Conservation (phyloP, 2,329 filamentous ascomycete species). For the Lachnellula cervina region DNA sequence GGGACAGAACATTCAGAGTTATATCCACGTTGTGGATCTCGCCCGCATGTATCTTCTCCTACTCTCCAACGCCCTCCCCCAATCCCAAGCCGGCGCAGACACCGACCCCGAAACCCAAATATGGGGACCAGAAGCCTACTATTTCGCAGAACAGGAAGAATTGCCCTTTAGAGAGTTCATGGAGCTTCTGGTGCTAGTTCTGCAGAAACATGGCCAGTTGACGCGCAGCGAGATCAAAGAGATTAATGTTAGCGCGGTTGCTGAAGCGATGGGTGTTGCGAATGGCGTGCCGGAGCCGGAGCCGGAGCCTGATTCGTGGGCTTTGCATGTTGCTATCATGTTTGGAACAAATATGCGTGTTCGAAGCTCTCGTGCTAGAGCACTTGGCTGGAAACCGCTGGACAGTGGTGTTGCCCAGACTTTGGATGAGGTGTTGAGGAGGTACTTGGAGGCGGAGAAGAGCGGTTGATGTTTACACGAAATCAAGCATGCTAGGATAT, state of each 20-base stretch:
- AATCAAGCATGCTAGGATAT: too few species aligned
- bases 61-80: neutral
- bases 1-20: slow-evolving; percentile 6
- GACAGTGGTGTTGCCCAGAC: neutral
- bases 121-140: slow-evolving; percentile 13
- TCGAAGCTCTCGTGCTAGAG: slow-evolving; percentile 4
- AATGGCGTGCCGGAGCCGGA: neutral
- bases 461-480: neutral
- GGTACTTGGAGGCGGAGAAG: neutral
- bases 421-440: slow-evolving; percentile 4
- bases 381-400: slow-evolving; percentile 5
- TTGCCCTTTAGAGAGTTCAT: slow-evolving; percentile 4
- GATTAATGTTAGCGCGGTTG: neutral
- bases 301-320: slow-evolving; percentile 4
- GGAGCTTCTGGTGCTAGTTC: neutral
- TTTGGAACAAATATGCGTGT: slow-evolving; percentile 10
- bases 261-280: neutral
- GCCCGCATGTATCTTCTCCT: slow-evolving; percentile 11
- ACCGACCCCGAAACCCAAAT: neutral
- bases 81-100: neutral
- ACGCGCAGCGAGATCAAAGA: neutral
- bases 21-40: slow-evolving; percentile 16
- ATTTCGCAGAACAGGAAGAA: slow-evolving; percentile 8
- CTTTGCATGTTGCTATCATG: slow-evolving; percentile 4
- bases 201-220: slow-evolving; percentile 1